Conservation (phyloP, 2,329 filamentous ascomycete species). For the Aspergillus novoparasiticus region DNA sequence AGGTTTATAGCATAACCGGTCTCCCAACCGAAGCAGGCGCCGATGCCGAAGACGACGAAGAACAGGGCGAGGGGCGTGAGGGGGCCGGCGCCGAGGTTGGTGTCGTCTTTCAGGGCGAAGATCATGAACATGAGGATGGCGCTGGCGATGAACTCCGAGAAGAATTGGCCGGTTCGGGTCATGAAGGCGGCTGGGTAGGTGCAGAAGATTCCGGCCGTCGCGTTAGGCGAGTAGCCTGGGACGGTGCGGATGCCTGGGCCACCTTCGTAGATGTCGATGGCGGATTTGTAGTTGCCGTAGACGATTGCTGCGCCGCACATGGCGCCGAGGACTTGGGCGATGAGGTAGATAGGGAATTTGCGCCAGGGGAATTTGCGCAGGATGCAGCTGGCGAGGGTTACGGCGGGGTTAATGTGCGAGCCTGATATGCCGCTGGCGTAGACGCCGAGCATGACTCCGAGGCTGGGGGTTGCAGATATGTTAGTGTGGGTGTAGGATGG, state of each 20-base stretch:
- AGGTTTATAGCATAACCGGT: slow-evolving; percentile 77
- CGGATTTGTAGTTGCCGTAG: slow-evolving; percentile 65
- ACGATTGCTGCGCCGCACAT: slow-evolving; percentile 64
- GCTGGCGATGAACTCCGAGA: slow-evolving; percentile 71
- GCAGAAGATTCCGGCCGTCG: slow-evolving; percentile 71
- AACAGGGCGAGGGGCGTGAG: slow-evolving; percentile 65
- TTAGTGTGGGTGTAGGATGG: slow-evolving; percentile 1
- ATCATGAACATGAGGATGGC: slow-evolving; percentile 71
- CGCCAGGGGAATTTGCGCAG: slow-evolving; percentile 70
- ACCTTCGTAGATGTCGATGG: slow-evolving; percentile 67
- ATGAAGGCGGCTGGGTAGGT: slow-evolving; percentile 67
- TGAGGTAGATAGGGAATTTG: slow-evolving; percentile 68
- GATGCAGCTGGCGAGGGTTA: slow-evolving; percentile 70
- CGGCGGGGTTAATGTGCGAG: slow-evolving; percentile 70
- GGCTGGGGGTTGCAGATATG: slow-evolving; percentile 37
- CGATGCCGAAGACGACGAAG: slow-evolving; percentile 74
- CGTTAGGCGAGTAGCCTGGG: slow-evolving; percentile 54
- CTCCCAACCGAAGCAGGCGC: slow-evolving; percentile 74
- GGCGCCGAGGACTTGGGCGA: slow-evolving; percentile 68
- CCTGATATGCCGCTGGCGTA: slow-evolving; percentile 63
- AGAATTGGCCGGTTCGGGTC: slow-evolving; percentile 68
- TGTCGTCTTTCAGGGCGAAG: slow-evolving; percentile 62
- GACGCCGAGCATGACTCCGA: slow-evolving; percentile 70
- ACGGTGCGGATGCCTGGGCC: slow-evolving; percentile 62
- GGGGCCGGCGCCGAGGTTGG: slow-evolving; percentile 56